Base-by-base conservation (phyloP, 257 asterid species). In the Penstemon eatonii region DNA sequence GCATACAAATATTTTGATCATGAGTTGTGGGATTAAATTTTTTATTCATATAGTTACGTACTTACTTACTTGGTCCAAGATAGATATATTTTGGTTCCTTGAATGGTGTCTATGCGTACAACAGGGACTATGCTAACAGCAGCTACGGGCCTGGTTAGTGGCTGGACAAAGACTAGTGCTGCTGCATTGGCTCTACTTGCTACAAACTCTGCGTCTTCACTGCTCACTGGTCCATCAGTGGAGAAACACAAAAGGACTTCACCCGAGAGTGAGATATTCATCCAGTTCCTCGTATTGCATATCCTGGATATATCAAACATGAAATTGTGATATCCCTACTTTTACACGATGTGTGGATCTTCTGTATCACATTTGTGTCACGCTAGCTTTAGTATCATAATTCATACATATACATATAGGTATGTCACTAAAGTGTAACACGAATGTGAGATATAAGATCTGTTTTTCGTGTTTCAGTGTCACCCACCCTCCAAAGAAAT, bases 111-210 rank as follows among this genome's bases (percentile, higher is more conserved):
- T 40, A 84, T 62, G 4, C 73, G 81, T 0, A 86, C 71, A 4
- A 78, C 58, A 1, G 93, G 90, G 75, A 84, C 9, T 11, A 84
- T 70, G 80, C 84, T 76, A 15, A 75, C 69, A 42, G 75, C 75
- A 40, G 90, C 88, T 13, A 63, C 3, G 1, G 82, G 85, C 76
- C 71, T 75, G 18, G 74, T 80, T 38, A 82, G 13, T 10, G 90
- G 88, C 80, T 79, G 80, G 40, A 82, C 94, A 45, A 82, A 87
- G 65, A 87, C 81, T 4, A 84, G 64, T 3, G 84, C 89, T 0
- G 80, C 12, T 25, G 89, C 89, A 39, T 77, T 71, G 60, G 80
- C 75, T 65, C 4, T 41, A 7, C 43, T 13, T 11, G 84, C 85
- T 38, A 67, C 85, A 8, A 9, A 66, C 73, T 79, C 87, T 3